Percentiles rank a stretch among this genome's conserved stretches.
Conservation (phyloP, 2,329 filamentous ascomycete genomes). For the Shiraia bambusicola region DNA sequence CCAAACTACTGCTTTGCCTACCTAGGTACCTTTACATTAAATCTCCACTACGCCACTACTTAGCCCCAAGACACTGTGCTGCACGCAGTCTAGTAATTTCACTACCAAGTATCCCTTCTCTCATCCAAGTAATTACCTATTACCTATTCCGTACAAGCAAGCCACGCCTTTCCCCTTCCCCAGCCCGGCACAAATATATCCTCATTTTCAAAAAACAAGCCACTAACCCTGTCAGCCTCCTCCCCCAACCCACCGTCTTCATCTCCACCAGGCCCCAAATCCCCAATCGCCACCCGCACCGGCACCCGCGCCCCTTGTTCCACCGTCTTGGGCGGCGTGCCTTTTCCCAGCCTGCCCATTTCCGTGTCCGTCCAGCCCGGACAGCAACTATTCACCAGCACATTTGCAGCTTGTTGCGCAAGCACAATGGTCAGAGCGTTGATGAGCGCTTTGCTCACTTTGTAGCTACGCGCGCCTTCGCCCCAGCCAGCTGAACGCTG, state of each 20-base stretch:
- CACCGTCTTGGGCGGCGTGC: conserved; percentile 19
- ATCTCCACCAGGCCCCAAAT: conserved; percentile 13
- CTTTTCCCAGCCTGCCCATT: conserved; percentile 22
- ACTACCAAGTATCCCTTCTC: no score
- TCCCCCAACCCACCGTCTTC: conserved; percentile 5
- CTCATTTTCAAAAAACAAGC: conserved; percentile 18
- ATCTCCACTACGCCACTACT: no score
- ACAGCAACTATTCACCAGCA: conserved; percentile 19
- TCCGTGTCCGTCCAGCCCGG: conserved; percentile 27
- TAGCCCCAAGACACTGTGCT: no score
- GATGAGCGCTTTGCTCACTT: conserved; percentile 26
- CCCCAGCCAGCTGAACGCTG: conserved; percentile 12
- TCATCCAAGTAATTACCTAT: no score
- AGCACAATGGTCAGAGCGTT: conserved; percentile 20
- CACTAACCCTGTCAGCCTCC: conserved; percentile 9
- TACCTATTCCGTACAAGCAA: conserved; percentile 1
- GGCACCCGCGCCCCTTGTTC: conserved; percentile 18
- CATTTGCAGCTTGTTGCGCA: conserved; percentile 8
- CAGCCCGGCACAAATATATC: conserved; percentile 10
- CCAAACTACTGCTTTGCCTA: no score
- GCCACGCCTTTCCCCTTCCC: conserved; percentile 16
- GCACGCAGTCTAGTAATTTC: no score
- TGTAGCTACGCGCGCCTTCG: conserved; percentile 16
- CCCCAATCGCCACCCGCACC: conserved; percentile 15
- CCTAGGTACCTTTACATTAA: no score